Conservation (phyloP, 2,329 filamentous ascomycete species). For the Venturia carpophila region DNA sequence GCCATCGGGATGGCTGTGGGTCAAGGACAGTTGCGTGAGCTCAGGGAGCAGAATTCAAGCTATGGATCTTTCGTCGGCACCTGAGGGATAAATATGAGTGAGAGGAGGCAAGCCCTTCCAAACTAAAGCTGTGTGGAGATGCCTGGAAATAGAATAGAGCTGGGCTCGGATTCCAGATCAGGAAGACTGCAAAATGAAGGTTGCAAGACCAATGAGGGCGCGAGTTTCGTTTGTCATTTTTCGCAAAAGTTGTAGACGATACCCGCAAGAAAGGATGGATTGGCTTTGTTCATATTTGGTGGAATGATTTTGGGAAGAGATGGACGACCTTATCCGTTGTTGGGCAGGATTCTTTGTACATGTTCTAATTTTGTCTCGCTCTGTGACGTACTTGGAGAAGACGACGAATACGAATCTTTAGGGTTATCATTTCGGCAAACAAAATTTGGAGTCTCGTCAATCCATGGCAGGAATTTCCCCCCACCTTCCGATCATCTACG, state of each 20-base stretch:
- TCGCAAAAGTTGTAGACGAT: not conserved
- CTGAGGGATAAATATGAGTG: not conserved
- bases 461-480: too few species aligned
- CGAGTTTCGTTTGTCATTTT: not conserved
- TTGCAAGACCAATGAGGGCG: not conserved
- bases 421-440: too few species aligned
- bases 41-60: not conserved
- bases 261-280: constrained; percentile 5
- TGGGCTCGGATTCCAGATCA: not conserved
- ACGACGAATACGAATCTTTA: not conserved
- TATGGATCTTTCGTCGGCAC: not conserved
- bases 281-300: not conserved
- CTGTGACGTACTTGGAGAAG: not conserved
- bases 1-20: not conserved
- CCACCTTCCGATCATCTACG: too few species aligned
- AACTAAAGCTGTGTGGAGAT: not conserved
- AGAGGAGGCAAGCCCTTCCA: not conserved
- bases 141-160: not conserved
- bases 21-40: too few species aligned
- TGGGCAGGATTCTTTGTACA: not conserved
- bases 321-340: not conserved
- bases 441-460: too few species aligned
- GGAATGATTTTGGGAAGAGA: not conserved
- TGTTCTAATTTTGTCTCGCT: not conserved
- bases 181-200: constrained; percentile 1